Evolutionary conservation across 352 stramenopile genomes (phyloP), one percentile per base, ranked within the genome.

Genomic region (Pythium guiyangense): DNA sequence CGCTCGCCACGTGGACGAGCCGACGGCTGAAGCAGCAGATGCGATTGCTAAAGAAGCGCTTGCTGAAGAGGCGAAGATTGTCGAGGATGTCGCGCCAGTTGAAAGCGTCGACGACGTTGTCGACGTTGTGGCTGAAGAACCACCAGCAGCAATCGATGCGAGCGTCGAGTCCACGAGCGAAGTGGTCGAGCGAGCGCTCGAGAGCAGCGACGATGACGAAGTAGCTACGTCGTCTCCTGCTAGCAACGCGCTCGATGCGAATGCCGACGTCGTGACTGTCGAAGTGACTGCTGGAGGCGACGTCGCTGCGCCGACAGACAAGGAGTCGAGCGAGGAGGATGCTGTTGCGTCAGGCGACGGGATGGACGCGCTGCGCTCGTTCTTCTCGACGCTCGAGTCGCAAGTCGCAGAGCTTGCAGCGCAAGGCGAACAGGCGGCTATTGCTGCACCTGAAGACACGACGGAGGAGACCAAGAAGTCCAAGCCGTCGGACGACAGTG

Each of bases 271-370:
- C n/a, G 35, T 46, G 37, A 54, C 49, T 2, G 49, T 54, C 14
- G 49, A 46, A 46, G 35, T 54, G 34, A 44, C 34, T 27, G 35
- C 34, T 17, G 34, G 25, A 35, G 49, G 49, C 34, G 49, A 35
- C 10, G 49, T 54, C 14, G 34, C 12, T 14, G 46, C 35, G 4
- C 20, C 26, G 17, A 31, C 27, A 3, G 25, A 20, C 27, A 3
- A 22, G 15, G 27, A 34, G 22, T 5, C 46, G 15, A 20, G 25
- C 10, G 46, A 12, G 46, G 43, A 48, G 4, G 18, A 25, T 8
- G 27, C 39, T 45, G 39, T 20, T 45, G 39, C 42, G 4, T 47
- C 42, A 2, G 17, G 5, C n/a, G 42, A 47, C 6, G 42, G 15
- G 14, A 34, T 31, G 44, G 44, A 49, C 44, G 42, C 42, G 42